phyloP scores from a whole-genome alignment of 2,329 filamentous ascomycete genomes.

The Huntiella omanensis region DNA sequence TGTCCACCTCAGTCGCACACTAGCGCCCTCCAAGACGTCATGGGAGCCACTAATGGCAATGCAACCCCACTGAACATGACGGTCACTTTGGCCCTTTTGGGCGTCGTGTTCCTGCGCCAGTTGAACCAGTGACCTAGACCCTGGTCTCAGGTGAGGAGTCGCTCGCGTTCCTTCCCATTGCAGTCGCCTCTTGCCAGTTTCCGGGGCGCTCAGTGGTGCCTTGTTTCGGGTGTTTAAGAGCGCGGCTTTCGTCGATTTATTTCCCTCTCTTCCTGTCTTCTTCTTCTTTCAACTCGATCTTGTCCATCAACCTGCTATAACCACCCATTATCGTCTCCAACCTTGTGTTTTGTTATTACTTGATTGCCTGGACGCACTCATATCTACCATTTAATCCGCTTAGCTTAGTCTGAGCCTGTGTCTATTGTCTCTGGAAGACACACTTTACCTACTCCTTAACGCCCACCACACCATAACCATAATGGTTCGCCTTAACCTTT shows the following conservation, averaged over 20 bases:
- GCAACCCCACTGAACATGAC: not conserved
- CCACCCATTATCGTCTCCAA: not conserved
- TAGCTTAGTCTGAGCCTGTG: conserved; percentile 11
- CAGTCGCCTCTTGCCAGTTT: not conserved
- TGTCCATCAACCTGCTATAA: not conserved
- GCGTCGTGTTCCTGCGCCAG: not conserved
- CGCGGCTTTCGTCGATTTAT: conserved; percentile 3
- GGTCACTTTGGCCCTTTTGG: conserved; percentile 6
- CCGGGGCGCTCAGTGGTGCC: not conserved
- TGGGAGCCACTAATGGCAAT: too few species aligned
- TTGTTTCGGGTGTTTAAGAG: conserved; percentile 3
- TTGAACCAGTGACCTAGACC: not conserved
- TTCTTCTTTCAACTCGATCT: conserved; percentile 2
- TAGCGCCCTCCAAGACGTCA: too few species aligned
- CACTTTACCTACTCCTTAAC: not conserved
- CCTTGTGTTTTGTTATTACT: conserved; percentile 11
- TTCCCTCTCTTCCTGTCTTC: not conserved
- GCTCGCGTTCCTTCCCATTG: conserved; percentile 1
- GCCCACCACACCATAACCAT: conserved; percentile 16
- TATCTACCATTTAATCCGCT: conserved; percentile 13
- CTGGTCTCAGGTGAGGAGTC: not conserved
- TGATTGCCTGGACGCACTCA: conserved; percentile 5
- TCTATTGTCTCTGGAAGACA: conserved; percentile 11
- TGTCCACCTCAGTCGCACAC: too few species aligned
- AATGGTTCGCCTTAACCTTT: conserved; percentile 39